Conservation (phyloP, 2,329 filamentous ascomycete species). For the Penicillium nordicum region DNA sequence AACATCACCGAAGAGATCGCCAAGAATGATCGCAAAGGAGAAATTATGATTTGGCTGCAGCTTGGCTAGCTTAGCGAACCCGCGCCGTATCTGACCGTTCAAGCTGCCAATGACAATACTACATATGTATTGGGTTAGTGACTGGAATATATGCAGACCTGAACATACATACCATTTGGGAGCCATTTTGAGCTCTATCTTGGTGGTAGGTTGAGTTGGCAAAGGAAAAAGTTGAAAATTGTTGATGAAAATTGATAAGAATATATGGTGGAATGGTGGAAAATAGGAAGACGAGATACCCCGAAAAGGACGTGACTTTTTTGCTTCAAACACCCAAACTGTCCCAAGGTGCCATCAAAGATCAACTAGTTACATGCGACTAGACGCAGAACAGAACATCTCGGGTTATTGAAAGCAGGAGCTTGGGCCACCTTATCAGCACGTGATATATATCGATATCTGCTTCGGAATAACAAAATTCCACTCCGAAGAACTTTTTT, state of each 20-base stretch:
- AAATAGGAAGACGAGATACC: background rate
- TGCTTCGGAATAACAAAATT: slow-evolving; percentile 31
- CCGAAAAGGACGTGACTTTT: background rate
- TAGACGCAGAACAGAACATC: background rate
- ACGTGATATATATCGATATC: slow-evolving; percentile 29
- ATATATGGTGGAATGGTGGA: background rate
- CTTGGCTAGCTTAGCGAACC: slow-evolving; percentile 74
- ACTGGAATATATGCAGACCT: background rate
- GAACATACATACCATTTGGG: slow-evolving; percentile 52
- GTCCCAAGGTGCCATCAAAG: background rate
- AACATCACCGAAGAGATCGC: slow-evolving; percentile 70
- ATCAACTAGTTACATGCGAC: background rate
- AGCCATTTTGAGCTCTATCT: slow-evolving; percentile 43
- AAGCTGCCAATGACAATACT: slow-evolving; percentile 75
- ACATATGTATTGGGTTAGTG: slow-evolving; percentile 15
- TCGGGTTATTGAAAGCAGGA: slow-evolving; percentile 24
- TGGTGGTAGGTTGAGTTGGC: background rate
- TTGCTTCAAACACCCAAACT: background rate
- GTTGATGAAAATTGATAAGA: background rate
- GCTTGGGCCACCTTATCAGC: slow-evolving; percentile 31
- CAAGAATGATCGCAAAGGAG: slow-evolving; percentile 76
- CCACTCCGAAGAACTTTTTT: slow-evolving; percentile 40
- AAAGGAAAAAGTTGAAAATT: background rate
- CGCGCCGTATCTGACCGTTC: slow-evolving; percentile 70
- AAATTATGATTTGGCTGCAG: slow-evolving; percentile 88